phyloP scores from a whole-genome alignment of 148 eudicot species.

The Linanthus parryae region DNA sequence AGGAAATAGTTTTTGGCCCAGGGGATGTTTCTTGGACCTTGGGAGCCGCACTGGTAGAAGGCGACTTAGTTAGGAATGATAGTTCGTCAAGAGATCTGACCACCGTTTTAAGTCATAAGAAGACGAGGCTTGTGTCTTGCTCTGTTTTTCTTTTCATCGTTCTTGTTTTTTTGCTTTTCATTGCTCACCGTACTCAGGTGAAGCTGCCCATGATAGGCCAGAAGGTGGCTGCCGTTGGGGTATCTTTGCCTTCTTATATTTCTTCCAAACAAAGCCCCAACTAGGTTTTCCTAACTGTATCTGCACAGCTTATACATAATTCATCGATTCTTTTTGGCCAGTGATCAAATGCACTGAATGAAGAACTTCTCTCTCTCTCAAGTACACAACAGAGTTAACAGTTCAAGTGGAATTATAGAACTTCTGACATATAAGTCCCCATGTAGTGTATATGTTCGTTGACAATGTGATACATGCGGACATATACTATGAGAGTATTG shows the following conservation, averaged over 20 bases:
- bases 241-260: conserved; percentile 30
- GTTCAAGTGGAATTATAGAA: too few relatives aligned
- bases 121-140: conserved; percentile 12
- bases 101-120: conserved; percentile 6
- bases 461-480: too few relatives aligned
- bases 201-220: conserved; percentile 46
- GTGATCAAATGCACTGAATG: too few relatives aligned
- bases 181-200: conserved; percentile 34
- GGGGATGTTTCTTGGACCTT: conserved; percentile 75
- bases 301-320: background rate
- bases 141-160: conserved; percentile 26
- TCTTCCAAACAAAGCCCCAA: conserved; percentile 21
- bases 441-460: too few relatives aligned
- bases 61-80: conserved; percentile 28
- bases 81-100: conserved; percentile 6
- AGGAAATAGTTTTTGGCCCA: conserved; percentile 61
- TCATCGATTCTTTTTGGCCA: background rate
- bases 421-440: too few relatives aligned
- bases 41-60: conserved; percentile 72
- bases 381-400: too few relatives aligned
- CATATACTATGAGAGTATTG: too few relatives aligned
- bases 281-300: background rate
- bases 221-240: conserved; percentile 21
- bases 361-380: too few relatives aligned
- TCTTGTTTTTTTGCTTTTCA: conserved; percentile 23